Evolutionary conservation across 2,329 filamentous ascomycete species (phyloP), one percentile per base, ranked within the genome.

Genomic region (Penicillium sp.): DNA sequence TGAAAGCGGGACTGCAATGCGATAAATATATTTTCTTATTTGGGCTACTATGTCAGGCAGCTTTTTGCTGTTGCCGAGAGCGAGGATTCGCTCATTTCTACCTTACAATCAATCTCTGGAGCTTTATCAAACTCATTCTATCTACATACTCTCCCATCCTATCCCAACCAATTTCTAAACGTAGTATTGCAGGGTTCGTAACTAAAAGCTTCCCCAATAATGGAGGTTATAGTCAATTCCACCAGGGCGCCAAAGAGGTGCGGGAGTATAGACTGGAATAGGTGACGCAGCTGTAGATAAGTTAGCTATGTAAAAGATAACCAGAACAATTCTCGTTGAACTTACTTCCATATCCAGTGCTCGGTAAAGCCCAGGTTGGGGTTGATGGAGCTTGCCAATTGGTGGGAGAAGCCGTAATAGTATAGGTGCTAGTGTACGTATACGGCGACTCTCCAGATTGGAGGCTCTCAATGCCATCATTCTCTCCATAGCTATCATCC

Each of bases 281-380:
- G 63, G 61, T 4, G 52, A 52, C n/a, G 57, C 52, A 5, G 13
- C 35, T 38, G 19, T 38, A 22, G 19, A 37, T 4, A 22, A 22
- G 3, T 38, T 22, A 38, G 35, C 15, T 15, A 22, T n/a, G n/a
- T n/a, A n/a, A n/a, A n/a, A n/a, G n/a, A n/a, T n/a, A n/a, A n/a
- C n/a, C n/a, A n/a, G n/a, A n/a, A n/a, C n/a, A n/a, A n/a, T n/a
- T n/a, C n/a, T n/a, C n/a, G n/a, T n/a, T n/a, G n/a, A 15, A 3
- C 44, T 33, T 46, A 56, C 61, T 65, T 17, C 65, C 65, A 53
- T 68, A 69, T 6, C 65, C 66, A 0, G 63, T 64, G 43, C 57
- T 62, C 4, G 58, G 51, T 4, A 57, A 56, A 13, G 63, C 66
- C 65, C 65, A 69, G 0, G 61, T 58, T 2, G 67, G 66, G 6